phyloP scores from a whole-genome alignment of 192 early-diverging fungal genomes.

The Helicostylum pulchrum region DNA sequence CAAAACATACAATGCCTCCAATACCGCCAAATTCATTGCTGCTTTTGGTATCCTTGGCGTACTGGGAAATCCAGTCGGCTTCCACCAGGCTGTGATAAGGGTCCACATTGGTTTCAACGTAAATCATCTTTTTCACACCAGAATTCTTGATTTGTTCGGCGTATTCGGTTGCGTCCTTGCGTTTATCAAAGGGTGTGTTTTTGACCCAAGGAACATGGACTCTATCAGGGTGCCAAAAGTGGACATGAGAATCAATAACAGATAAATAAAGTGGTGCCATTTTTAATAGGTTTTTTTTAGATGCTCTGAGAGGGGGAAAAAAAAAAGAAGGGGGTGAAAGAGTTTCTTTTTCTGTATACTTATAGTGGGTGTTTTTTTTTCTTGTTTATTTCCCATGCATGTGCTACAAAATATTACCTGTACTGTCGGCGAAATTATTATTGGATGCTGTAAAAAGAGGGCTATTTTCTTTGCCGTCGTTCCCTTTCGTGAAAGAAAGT shows the following conservation, averaged over 20 bases:
- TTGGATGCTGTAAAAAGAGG: too few species aligned
- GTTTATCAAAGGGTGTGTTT: constrained; percentile 11
- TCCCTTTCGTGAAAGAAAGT: too few species aligned
- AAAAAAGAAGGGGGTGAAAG: too few species aligned
- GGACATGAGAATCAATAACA: constrained; percentile 33
- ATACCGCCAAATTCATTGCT: constrained; percentile 27
- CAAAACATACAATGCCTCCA: constrained; percentile 28
- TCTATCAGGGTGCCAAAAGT: constrained; percentile 22
- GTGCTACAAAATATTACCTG: too few species aligned
- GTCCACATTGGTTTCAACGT: constrained; percentile 34
- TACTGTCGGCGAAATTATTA: too few species aligned
- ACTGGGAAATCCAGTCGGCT: constrained; percentile 26
- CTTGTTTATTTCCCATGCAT: too few species aligned
- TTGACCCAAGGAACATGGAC: constrained; percentile 28
- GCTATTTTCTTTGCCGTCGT: too few species aligned
- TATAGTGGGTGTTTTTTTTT: too few species aligned
- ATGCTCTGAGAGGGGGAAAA: too few species aligned
- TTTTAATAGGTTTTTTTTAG: too few species aligned
- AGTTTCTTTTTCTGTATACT: too few species aligned
- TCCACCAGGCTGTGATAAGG: constrained; percentile 25
- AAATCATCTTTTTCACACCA: constrained; percentile 14
- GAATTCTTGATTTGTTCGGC: neutral
- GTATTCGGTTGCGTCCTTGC: constrained; percentile 7
- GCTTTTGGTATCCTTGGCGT: constrained; percentile 10
- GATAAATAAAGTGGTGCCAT: constrained; percentile 2